phyloP scores from a whole-genome alignment of 2,329 filamentous ascomycete species.

The Botrytis byssoidea region DNA sequence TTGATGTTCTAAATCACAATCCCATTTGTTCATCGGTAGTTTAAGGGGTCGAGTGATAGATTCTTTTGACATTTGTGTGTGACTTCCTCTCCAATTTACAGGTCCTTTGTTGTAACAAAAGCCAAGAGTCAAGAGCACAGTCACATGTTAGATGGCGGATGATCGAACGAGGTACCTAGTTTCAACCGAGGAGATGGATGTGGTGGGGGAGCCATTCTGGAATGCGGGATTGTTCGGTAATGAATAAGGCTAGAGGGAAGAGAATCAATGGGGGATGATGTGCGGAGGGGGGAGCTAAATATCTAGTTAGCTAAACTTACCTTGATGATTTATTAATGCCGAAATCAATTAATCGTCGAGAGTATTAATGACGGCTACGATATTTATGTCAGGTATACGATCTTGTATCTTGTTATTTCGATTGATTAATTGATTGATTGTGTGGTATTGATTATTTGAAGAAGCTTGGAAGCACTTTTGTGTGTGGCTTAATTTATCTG shows the following conservation, averaged over 20 bases:
- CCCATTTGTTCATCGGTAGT: not conserved
- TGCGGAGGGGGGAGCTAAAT: not conserved
- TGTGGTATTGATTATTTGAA: not conserved
- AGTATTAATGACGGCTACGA: not conserved
- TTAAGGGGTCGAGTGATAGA: not conserved
- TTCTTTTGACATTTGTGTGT: not conserved
- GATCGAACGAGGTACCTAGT: not conserved
- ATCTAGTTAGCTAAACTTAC: not conserved
- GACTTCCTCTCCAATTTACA: not conserved
- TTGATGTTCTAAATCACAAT: not conserved
- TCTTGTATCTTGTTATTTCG: not conserved
- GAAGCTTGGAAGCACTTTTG: not conserved
- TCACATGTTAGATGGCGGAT: not conserved
- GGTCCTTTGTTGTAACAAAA: not conserved
- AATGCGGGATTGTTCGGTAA: not conserved
- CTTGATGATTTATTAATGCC: not conserved
- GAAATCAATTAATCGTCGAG: not conserved
- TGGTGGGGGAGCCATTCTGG: not conserved
- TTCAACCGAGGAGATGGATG: slow-evolving; percentile 4
- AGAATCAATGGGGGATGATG: not conserved
- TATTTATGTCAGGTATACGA: not conserved
- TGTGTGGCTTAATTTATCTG: not conserved
- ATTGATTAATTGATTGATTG: not conserved
- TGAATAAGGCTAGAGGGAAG: not conserved
- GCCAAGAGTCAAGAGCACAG: not conserved